A percentile compares a stretch with the other conserved stretches of the same genome.
Evolutionary conservation across 768 basidiomycete genomes (phyloP).

Genomic region (Mycena latifolia): DNA sequence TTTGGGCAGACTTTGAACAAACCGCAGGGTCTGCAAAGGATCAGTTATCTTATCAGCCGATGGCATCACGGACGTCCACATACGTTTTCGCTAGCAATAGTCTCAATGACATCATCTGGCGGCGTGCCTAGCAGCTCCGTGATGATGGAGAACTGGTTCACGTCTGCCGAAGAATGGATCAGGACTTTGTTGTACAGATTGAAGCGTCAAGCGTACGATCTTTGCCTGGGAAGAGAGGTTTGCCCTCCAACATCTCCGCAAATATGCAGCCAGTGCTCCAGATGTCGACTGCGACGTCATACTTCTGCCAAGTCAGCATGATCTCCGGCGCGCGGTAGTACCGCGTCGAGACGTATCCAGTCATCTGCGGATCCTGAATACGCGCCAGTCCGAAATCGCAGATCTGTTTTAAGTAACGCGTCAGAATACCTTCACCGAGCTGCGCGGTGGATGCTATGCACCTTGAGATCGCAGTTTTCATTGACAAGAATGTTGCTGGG

Average conservation of each 20-base stretch:
- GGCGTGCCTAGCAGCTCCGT: slow-evolving; percentile 99
- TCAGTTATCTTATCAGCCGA: slow-evolving; percentile 28
- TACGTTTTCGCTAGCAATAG: slow-evolving; percentile 98
- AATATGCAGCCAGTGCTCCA: slow-evolving; percentile 99
- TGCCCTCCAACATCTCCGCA: slow-evolving; percentile 99
- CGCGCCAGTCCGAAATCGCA: slow-evolving; percentile 99
- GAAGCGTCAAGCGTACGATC: slow-evolving; percentile 80
- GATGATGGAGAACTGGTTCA: slow-evolving; percentile 99
- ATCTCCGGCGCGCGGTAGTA: slow-evolving; percentile 99
- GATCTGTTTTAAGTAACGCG: slow-evolving; percentile 65
- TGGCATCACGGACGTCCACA: slow-evolving; percentile 41
- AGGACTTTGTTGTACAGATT: slow-evolving; percentile 8
- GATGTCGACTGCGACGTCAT: slow-evolving; percentile 99
- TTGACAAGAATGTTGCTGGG: slow-evolving; percentile 99
- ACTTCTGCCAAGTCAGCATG: slow-evolving; percentile 99
- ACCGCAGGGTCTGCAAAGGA: slow-evolving; percentile 85
- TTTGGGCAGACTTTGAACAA: slow-evolving; percentile 98
- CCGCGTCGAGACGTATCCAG: slow-evolving; percentile 98
- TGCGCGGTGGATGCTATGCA: slow-evolving; percentile 41
- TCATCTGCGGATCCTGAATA: slow-evolving; percentile 99
- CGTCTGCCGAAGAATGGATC: slow-evolving; percentile 71
- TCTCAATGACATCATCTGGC: slow-evolving; percentile 99
- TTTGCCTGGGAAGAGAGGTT: slow-evolving; percentile 98
- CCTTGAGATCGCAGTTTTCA: slow-evolving; percentile 99
- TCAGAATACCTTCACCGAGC: background rate